Conservation (phyloP, 371 early-diverging fungal genomes). For the Blakeslea trispora region DNA sequence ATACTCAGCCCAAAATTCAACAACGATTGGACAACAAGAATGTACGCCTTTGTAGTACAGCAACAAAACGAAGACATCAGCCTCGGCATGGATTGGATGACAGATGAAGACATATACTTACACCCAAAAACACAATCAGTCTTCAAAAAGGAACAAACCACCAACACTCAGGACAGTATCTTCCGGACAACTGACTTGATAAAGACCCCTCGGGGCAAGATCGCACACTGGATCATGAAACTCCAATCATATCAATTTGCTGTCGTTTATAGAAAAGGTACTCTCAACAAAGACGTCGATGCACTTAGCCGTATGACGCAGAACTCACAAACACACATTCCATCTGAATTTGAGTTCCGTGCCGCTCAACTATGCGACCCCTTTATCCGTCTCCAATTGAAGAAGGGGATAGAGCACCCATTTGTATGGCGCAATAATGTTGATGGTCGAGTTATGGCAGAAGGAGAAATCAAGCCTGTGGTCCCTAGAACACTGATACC, state of each 20-base stretch:
- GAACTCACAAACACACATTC: neutral
- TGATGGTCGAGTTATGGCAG: neutral
- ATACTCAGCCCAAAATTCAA: neutral
- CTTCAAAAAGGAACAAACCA: conserved; percentile 11
- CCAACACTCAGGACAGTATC: too few species aligned
- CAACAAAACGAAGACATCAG: neutral
- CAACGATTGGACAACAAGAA: too few species aligned
- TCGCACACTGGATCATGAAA: conserved; percentile 3
- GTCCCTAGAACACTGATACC: neutral
- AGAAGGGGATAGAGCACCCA: neutral
- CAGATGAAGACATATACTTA: neutral
- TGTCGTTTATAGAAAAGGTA: conserved; percentile 6
- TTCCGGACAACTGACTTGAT: neutral
- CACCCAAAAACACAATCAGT: conserved; percentile 5
- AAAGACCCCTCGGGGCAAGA: neutral
- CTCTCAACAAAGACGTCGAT: conserved; percentile 3
- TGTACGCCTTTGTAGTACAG: neutral
- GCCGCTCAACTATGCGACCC: neutral
- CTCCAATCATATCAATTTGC: conserved; percentile 4
- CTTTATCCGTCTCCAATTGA: neutral
- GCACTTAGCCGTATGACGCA: conserved; percentile 1
- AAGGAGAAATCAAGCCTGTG: neutral
- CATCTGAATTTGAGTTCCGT: neutral
- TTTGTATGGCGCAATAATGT: neutral
- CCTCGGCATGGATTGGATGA: conserved; percentile 10